These are phyloP conservation scores for Evernia prunastri DNA, from an alignment of 495 filamentous ascomycete genomes.

Conservation along the genomic window DNA sequence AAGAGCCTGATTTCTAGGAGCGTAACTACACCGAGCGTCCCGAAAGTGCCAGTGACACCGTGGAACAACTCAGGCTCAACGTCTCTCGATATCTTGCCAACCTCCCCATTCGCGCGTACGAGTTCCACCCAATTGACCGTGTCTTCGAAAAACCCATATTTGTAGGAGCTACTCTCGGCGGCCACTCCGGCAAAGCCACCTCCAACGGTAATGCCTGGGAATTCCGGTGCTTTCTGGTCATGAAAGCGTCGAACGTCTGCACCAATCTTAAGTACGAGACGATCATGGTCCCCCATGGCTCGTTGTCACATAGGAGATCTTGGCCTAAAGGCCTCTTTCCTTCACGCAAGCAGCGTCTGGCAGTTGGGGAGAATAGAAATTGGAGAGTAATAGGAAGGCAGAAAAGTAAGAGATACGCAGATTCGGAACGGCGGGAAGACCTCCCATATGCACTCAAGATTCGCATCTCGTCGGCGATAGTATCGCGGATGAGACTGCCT, in stretches of 20 bases:
- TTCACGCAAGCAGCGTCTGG: not conserved
- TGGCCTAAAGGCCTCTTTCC: not conserved
- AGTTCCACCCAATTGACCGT: slow-evolving; percentile 47
- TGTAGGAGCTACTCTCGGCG: slow-evolving; percentile 49
- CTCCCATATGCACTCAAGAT: no score
- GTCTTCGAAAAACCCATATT: slow-evolving; percentile 49
- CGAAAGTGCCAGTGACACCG: slow-evolving; percentile 46
- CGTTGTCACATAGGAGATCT: not conserved
- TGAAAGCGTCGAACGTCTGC: not conserved
- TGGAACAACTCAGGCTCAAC: slow-evolving; percentile 43
- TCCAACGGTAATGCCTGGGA: slow-evolving; percentile 51
- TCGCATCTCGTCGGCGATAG: no score
- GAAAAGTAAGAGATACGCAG: not conserved
- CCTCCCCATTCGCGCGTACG: slow-evolving; percentile 45
- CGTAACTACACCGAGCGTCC: slow-evolving; percentile 48
- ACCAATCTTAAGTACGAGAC: not conserved
- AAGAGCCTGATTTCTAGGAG: slow-evolving; percentile 46
- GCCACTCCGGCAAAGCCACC: slow-evolving; percentile 50
- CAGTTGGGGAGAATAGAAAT: not conserved
- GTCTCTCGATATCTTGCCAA: slow-evolving; percentile 36
- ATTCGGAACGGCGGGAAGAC: no score
- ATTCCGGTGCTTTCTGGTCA: slow-evolving; percentile 44
- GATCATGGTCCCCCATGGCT: not conserved
- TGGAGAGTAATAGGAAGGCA: not conserved
- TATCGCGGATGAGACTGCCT: no score